Conservation (phyloP, 768 basidiomycete species). For the Lactarius pseudohatsudake region DNA sequence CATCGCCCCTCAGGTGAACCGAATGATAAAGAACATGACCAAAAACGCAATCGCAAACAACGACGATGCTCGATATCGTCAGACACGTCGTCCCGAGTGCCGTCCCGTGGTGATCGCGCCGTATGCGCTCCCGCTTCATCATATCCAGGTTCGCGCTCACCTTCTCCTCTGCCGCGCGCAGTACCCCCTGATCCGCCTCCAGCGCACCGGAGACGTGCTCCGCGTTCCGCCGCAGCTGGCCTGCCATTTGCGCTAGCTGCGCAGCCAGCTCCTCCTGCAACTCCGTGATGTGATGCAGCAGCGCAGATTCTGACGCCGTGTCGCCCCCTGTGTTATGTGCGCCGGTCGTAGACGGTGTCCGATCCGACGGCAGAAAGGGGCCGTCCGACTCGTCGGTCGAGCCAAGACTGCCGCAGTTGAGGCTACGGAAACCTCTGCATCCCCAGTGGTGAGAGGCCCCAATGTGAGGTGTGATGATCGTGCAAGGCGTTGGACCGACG, state of each 20-base stretch:
- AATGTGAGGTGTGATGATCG: constrained; percentile 31
- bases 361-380: constrained; percentile 36
- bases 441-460: background rate
- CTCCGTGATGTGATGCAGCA: no score
- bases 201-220: no score
- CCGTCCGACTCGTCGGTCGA: constrained; percentile 26
- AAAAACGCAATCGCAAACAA: constrained; percentile 68
- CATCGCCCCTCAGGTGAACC: constrained; percentile 45
- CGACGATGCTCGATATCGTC: constrained; percentile 47
- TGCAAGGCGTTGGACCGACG: constrained; percentile 2
- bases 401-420: constrained; percentile 1
- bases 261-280: constrained; percentile 46
- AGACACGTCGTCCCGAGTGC: constrained; percentile 55
- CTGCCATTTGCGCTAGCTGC: constrained; percentile 70
- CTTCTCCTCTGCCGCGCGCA: constrained; percentile 31
- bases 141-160: constrained; percentile 47
- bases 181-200: constrained; percentile 31
- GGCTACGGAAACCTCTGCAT: background rate
- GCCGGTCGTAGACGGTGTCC: background rate
- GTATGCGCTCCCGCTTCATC: constrained; percentile 58
- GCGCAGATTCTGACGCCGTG: constrained; percentile 36
- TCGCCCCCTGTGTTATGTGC: constrained; percentile 25
- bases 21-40: constrained; percentile 64
- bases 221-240: no score
- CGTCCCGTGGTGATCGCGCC: constrained; percentile 48